phyloP scores from a whole-genome alignment of 306 rosid species.

The Ceratonia siliqua region DNA sequence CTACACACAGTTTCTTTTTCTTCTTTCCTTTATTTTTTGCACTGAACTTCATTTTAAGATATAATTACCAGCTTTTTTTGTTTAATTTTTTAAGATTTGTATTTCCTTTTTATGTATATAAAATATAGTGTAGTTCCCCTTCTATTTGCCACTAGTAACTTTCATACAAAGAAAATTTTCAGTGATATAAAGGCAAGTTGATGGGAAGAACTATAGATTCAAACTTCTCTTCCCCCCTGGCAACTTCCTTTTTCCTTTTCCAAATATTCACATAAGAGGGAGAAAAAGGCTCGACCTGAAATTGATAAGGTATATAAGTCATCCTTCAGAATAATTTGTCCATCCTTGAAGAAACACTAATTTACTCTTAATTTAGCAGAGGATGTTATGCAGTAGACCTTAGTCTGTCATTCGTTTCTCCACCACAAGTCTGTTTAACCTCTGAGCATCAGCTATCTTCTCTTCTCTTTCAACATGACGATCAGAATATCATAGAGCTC shows the following conservation, averaged over 20 bases:
- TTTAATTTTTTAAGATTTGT: background rate
- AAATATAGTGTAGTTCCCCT: background rate
- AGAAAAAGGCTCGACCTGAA: conserved; percentile 30
- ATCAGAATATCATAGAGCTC: conserved; percentile 32
- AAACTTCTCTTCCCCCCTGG: conserved; percentile 17
- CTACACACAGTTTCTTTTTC: conserved; percentile 3
- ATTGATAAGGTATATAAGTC: conserved; percentile 62
- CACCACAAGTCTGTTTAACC: conserved; percentile 20
- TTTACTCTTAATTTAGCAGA: conserved; percentile 30
- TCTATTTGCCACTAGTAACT: background rate
- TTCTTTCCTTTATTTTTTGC: background rate
- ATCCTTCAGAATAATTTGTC: conserved; percentile 37
- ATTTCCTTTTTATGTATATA: conserved; percentile 16
- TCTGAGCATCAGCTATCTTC: conserved; percentile 34
- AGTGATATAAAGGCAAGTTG: conserved; percentile 41
- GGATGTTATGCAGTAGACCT: conserved; percentile 17
- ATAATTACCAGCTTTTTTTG: background rate
- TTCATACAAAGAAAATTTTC: conserved; percentile 21
- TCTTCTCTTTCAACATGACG: conserved; percentile 26
- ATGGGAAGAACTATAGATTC: conserved; percentile 38
- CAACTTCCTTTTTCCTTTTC: conserved; percentile 26
- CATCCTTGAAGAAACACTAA: conserved; percentile 36
- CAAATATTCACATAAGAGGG: conserved; percentile 29
- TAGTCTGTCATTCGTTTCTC: conserved; percentile 28
- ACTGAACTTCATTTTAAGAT: conserved; percentile 30